These are phyloP conservation scores for Protomyces arabidopsidicola DNA, from an alignment of 1,139 yeast genomes.

Conservation along the genomic window DNA sequence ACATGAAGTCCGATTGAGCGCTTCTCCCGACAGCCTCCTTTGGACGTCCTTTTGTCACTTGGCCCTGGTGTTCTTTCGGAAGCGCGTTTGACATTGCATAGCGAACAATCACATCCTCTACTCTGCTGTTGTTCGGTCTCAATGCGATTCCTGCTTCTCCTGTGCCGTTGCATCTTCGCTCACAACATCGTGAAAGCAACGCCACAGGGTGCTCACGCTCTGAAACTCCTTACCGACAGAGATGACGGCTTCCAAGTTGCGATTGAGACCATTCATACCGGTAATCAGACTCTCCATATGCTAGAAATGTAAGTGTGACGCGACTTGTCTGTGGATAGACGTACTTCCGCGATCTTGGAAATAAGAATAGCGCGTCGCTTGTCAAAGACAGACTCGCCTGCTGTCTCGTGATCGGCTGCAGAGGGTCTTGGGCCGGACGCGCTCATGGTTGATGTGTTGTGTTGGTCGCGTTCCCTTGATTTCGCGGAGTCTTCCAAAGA, in stretches of 20 bases:
- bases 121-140: neutral
- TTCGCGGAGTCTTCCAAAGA: neutral
- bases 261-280: constrained; percentile 34
- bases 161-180: constrained; percentile 1
- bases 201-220: constrained; percentile 35
- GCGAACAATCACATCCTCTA: neutral
- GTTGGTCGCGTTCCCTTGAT: neutral
- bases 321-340: neutral
- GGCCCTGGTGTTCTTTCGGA: neutral
- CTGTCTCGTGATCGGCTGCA: neutral
- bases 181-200: constrained; percentile 34
- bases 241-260: constrained; percentile 35
- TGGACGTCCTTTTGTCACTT: neutral
- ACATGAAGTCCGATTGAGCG: constrained; percentile 4
- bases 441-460: neutral
- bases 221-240: constrained; percentile 36
- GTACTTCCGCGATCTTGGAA: neutral
- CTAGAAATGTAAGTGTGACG: constrained; percentile 6
- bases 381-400: neutral
- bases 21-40: neutral
- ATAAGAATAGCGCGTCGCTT: neutral
- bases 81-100: neutral
- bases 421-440: neutral
- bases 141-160: neutral
- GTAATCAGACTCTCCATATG: constrained; percentile 34